A percentile compares a stretch with the other conserved stretches of the same genome.
Conservation (phyloP, 306 rosid species). For the Vicia sativa region DNA sequence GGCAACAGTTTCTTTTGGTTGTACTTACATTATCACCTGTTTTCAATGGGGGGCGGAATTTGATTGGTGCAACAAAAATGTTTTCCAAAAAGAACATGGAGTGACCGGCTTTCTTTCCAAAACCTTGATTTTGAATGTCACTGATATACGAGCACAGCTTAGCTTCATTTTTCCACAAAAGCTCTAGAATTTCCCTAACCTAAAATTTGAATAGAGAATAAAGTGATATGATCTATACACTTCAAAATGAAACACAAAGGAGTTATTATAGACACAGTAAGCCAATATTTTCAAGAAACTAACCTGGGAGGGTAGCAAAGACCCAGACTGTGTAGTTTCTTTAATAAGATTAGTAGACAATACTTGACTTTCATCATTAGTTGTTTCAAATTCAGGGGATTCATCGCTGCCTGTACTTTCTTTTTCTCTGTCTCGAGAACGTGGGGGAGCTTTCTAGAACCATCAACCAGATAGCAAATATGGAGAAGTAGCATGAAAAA, state of each 20-base stretch:
- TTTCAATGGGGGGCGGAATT: slow-evolving; percentile 87
- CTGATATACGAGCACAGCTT: slow-evolving; percentile 61
- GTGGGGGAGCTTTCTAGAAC: slow-evolving; percentile 52
- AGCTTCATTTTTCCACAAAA: slow-evolving; percentile 78
- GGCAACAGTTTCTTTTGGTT: slow-evolving; percentile 6
- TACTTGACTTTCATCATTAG: slow-evolving; percentile 27
- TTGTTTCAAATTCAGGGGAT: slow-evolving; percentile 46
- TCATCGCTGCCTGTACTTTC: slow-evolving; percentile 39
- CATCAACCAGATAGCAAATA: slow-evolving; percentile 39
- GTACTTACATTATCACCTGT: slow-evolving; percentile 79
- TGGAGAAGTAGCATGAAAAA: slow-evolving; percentile 6
- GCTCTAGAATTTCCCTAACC: slow-evolving; percentile 60
- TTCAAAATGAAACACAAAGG: slow-evolving; percentile 8
- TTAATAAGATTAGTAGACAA: slow-evolving; percentile 41
- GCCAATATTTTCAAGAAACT: slow-evolving; percentile 37
- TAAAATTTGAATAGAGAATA: slow-evolving; percentile 38
- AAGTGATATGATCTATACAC: background rate
- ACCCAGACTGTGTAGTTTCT: slow-evolving; percentile 52
- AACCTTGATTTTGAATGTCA: slow-evolving; percentile 73
- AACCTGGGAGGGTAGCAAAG: slow-evolving; percentile 77
- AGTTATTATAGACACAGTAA: slow-evolving; percentile 4
- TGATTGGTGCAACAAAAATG: slow-evolving; percentile 87
- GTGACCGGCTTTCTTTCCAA: slow-evolving; percentile 65
- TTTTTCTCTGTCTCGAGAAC: slow-evolving; percentile 51
- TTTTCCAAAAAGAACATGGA: slow-evolving; percentile 84